A percentile compares a stretch with the other conserved stretches of the same genome.
Conservation (phyloP, 2,329 filamentous ascomycete species). For the Diaporthe sp. region DNA sequence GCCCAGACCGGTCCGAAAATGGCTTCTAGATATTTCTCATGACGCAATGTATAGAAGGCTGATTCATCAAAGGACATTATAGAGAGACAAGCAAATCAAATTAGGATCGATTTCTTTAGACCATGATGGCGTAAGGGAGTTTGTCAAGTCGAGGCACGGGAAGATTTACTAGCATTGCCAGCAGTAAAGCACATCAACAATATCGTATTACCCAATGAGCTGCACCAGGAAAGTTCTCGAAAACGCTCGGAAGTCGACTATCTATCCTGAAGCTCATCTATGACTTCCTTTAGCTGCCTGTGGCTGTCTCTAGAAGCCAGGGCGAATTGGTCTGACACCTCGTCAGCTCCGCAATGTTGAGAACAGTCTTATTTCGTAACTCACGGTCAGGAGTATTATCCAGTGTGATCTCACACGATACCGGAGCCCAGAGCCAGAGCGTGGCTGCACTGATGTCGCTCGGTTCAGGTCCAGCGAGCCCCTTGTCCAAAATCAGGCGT, state of each 20-base stretch:
- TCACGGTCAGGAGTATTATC: background rate
- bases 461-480: background rate
- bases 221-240: rapidly evolving
- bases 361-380: no score
- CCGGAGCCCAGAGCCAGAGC: background rate
- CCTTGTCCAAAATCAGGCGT: background rate
- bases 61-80: no score
- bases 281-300: background rate
- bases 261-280: background rate
- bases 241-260: background rate
- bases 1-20: background rate
- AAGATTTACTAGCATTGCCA: background rate
- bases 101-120: no score
- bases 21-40: background rate
- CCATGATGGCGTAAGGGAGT: no score
- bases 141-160: no score
- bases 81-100: no score
- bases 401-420: background rate
- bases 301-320: background rate
- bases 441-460: background rate
- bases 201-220: background rate
- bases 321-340: background rate
- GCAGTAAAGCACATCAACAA: background rate
- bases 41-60: background rate
- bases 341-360: background rate